Base-by-base conservation (phyloP, 805 yeast species). In the Wickerhamiella sorbophila region DNA sequence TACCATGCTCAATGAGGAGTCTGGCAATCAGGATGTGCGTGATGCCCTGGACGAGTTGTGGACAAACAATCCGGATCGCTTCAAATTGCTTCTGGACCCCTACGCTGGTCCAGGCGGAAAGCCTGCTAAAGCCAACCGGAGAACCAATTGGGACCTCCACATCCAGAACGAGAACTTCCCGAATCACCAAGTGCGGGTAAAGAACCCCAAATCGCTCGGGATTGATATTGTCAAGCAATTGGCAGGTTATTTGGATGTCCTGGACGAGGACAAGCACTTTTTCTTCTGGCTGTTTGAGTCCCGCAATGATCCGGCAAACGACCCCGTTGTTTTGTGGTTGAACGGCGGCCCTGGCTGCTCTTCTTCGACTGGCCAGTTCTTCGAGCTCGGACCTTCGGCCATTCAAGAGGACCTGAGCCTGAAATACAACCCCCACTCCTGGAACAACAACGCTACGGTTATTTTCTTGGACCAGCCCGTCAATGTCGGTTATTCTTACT, bases 291-390 rank as follows among this genome's bases (percentile, higher is more conserved):
- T 78, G 56, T 86, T 85, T 54, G 94, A 85, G 62, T 78, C 88
- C 46, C 75, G 94, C 68, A 79, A 79, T 58, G 87, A 82, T 60
- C 94, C 95, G n/a, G 64, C 64, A 48, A 81, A 70, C 46, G 95
- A 84, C 60, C 95, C 95, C 1, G 68, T 84, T 33, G 72, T 86
- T 39, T 67, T 86, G 54, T 84, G 94, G 94, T 70, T 85, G 57
- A 85, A 85, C 57, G 95, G 95, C 52, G 95, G 95, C 16, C 95
- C 95, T 36, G 95, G 95, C 3, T 85, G 95, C 63, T 81, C 93
- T 14, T 81, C 94, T 8, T 63, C 83, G 63, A 82, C 93, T 10
- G 94, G 94, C 0, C 69, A 82, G 50, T 79, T 84, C 57, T 82
- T 83, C 58, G 95, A 85, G 59, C 69, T 83, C 52, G 94, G 95